Evolutionary conservation across 2,329 filamentous ascomycete genomes (phyloP).

Genomic region (Capronia coronata): DNA sequence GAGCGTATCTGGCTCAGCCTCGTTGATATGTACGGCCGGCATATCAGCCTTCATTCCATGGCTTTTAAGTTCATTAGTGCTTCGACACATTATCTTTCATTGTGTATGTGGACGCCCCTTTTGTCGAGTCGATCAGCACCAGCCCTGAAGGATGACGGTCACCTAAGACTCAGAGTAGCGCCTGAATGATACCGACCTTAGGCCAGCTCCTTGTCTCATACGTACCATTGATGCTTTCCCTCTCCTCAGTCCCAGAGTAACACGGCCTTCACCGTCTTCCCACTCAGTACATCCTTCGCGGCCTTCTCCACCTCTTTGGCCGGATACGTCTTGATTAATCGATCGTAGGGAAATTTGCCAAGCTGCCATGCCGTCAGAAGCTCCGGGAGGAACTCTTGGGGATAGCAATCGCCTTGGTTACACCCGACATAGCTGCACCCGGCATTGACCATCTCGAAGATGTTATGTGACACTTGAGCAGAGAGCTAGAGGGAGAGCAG

Average conservation of each 20-base stretch:
- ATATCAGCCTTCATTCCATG: too few relatives aligned
- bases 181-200: too few relatives aligned
- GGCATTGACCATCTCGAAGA: conserved; percentile 27
- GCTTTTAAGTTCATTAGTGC: too few relatives aligned
- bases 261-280: conserved; percentile 31
- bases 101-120: too few relatives aligned
- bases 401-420: conserved; percentile 25
- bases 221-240: too few relatives aligned
- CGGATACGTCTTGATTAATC: conserved; percentile 41
- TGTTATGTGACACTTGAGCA: conserved; percentile 21
- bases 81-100: too few relatives aligned
- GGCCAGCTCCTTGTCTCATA: too few relatives aligned
- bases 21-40: too few relatives aligned
- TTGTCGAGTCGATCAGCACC: too few relatives aligned
- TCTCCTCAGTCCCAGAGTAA: conserved; percentile 29
- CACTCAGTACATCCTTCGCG: conserved; percentile 29
- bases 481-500: conserved; percentile 9
- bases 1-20: too few relatives aligned
- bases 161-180: too few relatives aligned
- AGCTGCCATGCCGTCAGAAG: conserved; percentile 28
- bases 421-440: conserved; percentile 26
- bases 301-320: conserved; percentile 31
- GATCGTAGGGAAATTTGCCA: conserved; percentile 44
- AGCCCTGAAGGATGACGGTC: too few relatives aligned
- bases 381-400: conserved; percentile 25